Conservation (phyloP, 2,329 filamentous ascomycete genomes). For the Botrytis fabae region DNA sequence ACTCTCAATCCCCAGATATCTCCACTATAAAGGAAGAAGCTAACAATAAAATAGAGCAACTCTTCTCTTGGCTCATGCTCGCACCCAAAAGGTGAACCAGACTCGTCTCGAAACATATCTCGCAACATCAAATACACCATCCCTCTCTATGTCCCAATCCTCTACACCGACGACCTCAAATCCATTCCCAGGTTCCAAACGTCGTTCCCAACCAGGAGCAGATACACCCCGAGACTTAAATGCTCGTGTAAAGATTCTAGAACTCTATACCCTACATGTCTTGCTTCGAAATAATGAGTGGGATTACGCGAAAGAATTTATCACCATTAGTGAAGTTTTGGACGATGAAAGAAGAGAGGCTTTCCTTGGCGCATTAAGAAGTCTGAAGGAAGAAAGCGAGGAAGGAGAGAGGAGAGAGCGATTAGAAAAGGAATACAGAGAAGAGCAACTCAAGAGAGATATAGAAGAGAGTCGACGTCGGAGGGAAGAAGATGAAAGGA, state of each 20-base stretch:
- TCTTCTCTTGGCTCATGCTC: conserved; percentile 85
- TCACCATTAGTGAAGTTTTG: conserved; percentile 78
- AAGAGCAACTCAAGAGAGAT: conserved; percentile 57
- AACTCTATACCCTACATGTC: conserved; percentile 93
- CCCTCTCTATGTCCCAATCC: conserved; percentile 70
- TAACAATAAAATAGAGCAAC: conserved; percentile 65
- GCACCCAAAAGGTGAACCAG: conserved; percentile 80
- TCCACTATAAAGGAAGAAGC: conserved; percentile 16
- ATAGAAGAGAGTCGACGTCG: conserved; percentile 58
- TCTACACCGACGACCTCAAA: conserved; percentile 60
- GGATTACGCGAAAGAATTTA: conserved; percentile 93
- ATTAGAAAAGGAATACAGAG: conserved; percentile 57
- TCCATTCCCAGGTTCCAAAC: conserved; percentile 35
- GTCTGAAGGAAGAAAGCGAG: conserved; percentile 78
- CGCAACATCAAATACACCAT: conserved; percentile 70
- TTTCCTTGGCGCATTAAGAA: conserved; percentile 82
- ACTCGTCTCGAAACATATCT: conserved; percentile 86
- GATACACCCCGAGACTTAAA: conserved; percentile 83
- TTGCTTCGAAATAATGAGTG: conserved; percentile 92
- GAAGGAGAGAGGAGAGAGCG: conserved; percentile 64
- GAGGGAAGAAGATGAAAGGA: conserved; percentile 60
- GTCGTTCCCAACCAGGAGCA: conserved; percentile 53
- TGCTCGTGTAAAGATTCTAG: conserved; percentile 84
- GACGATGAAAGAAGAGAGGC: conserved; percentile 90
- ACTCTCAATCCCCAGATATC: conserved; percentile 20